A percentile compares a stretch with the other conserved stretches of the same genome.
phyloP scores from a whole-genome alignment of 345 rosid genomes.

The Passiflora organensis region DNA sequence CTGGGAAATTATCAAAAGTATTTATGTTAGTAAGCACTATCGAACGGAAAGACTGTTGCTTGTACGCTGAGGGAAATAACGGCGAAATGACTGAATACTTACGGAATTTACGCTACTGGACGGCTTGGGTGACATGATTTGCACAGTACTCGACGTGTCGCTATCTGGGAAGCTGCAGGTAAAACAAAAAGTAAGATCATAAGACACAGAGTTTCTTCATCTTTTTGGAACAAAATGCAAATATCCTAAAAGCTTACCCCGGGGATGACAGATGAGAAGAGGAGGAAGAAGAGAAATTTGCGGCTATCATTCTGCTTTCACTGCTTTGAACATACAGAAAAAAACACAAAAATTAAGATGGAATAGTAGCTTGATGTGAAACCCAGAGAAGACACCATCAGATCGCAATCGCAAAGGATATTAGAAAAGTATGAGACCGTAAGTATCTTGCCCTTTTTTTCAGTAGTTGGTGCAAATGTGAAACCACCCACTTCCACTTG shows the following conservation, averaged over 20 bases:
- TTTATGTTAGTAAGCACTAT: not conserved
- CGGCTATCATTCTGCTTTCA: no score
- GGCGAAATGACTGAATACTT: conserved; percentile 16
- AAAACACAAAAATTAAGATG: no score
- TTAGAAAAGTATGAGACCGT: no score
- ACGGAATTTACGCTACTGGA: conserved; percentile 39
- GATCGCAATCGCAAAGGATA: no score
- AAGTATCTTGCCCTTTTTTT: no score
- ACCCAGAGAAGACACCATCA: no score
- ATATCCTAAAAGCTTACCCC: not conserved
- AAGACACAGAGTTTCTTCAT: conserved; percentile 7
- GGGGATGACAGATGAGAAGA: not conserved
- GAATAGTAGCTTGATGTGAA: no score
- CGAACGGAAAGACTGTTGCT: not conserved
- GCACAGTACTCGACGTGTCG: conserved; percentile 19
- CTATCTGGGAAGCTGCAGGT: conserved; percentile 36
- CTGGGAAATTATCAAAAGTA: not conserved
- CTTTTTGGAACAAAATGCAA: conserved; percentile 7
- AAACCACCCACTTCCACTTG: not conserved
- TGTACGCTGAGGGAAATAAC: not conserved
- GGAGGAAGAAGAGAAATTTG: not conserved
- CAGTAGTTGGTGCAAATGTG: not conserved
- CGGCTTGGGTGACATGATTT: conserved; percentile 39
- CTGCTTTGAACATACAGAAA: no score
- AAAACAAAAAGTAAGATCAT: conserved; percentile 4